Evolutionary conservation across 2,329 filamentous ascomycete genomes (phyloP).

Genomic region (Penicillium brevicompactum): DNA sequence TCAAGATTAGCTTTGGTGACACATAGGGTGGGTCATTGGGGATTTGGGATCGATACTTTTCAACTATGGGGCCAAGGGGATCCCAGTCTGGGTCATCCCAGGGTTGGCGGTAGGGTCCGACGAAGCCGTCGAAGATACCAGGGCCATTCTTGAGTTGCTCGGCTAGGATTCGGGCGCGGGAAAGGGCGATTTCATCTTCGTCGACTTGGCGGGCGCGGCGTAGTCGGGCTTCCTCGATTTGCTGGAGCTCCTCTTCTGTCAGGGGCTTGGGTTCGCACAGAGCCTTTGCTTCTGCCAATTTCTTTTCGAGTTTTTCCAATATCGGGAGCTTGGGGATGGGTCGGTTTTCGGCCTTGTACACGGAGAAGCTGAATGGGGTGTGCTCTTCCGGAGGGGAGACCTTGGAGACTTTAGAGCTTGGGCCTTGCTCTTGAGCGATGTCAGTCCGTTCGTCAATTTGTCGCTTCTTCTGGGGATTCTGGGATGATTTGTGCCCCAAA

Average conservation of each 20-base stretch:
- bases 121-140: slow-evolving; percentile 31
- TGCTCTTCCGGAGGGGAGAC: slow-evolving; percentile 19
- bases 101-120: slow-evolving; percentile 28
- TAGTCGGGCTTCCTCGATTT: slow-evolving; percentile 20
- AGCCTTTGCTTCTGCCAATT: slow-evolving; percentile 23
- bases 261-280: slow-evolving; percentile 28
- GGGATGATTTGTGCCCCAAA: not conserved
- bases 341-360: slow-evolving; percentile 11
- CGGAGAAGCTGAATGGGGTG: slow-evolving; percentile 18
- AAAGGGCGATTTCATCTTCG: slow-evolving; percentile 46
- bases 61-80: not conserved
- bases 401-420: slow-evolving; percentile 29
- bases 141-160: slow-evolving; percentile 42
- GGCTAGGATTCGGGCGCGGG: slow-evolving; percentile 44
- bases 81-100: slow-evolving; percentile 12
- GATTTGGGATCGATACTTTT: slow-evolving; percentile 5
- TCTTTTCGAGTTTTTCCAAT: slow-evolving; percentile 28
- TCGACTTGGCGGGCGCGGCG: slow-evolving; percentile 33
- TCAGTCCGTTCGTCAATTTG: slow-evolving; percentile 24
- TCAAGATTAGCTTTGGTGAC: not conserved
- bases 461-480: slow-evolving; percentile 27
- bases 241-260: slow-evolving; percentile 18
- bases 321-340: slow-evolving; percentile 38
- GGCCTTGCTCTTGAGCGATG: slow-evolving; percentile 11
- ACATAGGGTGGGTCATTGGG: not conserved